These are phyloP conservation scores for Alternaria incomplexa DNA, from an alignment of 2,329 filamentous ascomycete genomes.

Conservation along the genomic window DNA sequence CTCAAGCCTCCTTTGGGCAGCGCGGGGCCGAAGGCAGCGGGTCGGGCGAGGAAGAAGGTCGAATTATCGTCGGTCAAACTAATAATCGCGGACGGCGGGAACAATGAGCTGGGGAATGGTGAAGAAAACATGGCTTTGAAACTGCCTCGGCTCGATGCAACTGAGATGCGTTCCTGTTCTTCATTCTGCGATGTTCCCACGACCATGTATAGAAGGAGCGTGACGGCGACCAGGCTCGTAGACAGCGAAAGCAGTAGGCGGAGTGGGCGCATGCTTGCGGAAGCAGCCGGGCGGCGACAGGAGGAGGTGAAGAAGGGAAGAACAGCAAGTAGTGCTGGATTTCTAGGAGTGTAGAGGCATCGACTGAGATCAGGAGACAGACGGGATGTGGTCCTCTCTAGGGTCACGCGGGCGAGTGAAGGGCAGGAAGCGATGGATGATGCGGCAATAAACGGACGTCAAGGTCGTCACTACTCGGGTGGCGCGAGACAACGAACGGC, in stretches of 20 bases:
- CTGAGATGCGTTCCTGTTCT: slow-evolving; percentile 17
- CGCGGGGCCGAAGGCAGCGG: slow-evolving; percentile 87
- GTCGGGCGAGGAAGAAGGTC: slow-evolving; percentile 91
- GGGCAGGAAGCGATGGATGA: slow-evolving; percentile 17
- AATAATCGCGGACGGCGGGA: slow-evolving; percentile 93
- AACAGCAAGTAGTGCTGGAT: slow-evolving; percentile 36
- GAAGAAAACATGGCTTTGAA: slow-evolving; percentile 56
- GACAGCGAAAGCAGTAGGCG: slow-evolving; percentile 51
- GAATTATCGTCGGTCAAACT: slow-evolving; percentile 97
- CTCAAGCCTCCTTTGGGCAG: slow-evolving; percentile 79
- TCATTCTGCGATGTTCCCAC: slow-evolving; percentile 31
- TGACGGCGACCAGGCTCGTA: slow-evolving; percentile 51
- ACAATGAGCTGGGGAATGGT: slow-evolving; percentile 77
- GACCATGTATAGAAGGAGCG: slow-evolving; percentile 52
- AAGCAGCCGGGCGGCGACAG: slow-evolving; percentile 4
- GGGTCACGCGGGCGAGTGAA: slow-evolving; percentile 11
- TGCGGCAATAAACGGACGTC: slow-evolving; percentile 22
- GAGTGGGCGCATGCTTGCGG: slow-evolving; percentile 45
- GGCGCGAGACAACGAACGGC: not conserved
- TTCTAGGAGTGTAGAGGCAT: slow-evolving; percentile 28
- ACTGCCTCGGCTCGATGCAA: slow-evolving; percentile 37
- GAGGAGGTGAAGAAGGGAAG: slow-evolving; percentile 3
- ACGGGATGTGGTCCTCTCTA: slow-evolving; percentile 3
- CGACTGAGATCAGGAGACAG: slow-evolving; percentile 16
- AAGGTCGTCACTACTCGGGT: slow-evolving; percentile 9